A percentile compares a stretch with the other conserved stretches of the same genome.
phyloP scores from a whole-genome alignment of 2,329 filamentous ascomycete species.

The Cladophialophora exuberans region DNA sequence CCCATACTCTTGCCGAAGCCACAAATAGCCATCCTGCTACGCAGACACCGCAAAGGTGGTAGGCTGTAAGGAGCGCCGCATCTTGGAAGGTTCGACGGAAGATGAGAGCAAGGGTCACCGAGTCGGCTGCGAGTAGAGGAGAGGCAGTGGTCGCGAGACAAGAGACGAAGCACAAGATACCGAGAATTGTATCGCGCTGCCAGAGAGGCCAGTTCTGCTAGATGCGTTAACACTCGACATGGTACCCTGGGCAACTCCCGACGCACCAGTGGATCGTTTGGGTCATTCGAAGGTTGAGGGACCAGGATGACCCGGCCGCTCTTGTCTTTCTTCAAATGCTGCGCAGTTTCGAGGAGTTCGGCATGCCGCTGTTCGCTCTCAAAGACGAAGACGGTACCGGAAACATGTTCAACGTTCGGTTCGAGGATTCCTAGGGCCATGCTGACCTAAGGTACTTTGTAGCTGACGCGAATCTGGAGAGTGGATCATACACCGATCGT shows the following conservation, averaged over 20 bases:
- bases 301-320: slow-evolving; percentile 78
- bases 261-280: slow-evolving; percentile 78
- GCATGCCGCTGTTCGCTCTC: slow-evolving; percentile 28
- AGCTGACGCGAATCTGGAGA: too few species aligned
- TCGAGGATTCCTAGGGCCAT: slow-evolving; percentile 34
- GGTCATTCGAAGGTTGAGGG: slow-evolving; percentile 88
- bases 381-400: slow-evolving; percentile 34
- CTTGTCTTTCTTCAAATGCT: slow-evolving; percentile 71
- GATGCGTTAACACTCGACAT: slow-evolving; percentile 28
- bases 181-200: slow-evolving; percentile 79
- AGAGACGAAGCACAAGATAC: slow-evolving; percentile 75
- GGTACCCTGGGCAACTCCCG: too few species aligned
- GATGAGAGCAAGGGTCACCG: slow-evolving; percentile 71
- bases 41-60: slow-evolving; percentile 82
- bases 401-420: slow-evolving; percentile 29
- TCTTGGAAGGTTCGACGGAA: slow-evolving; percentile 71
- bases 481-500: too few species aligned
- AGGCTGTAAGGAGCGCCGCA: slow-evolving; percentile 81
- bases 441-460: slow-evolving; percentile 3
- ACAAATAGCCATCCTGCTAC: slow-evolving; percentile 83
- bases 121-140: slow-evolving; percentile 86
- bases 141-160: slow-evolving; percentile 84
- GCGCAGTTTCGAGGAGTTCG: slow-evolving; percentile 34
- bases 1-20: slow-evolving; percentile 85
- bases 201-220: slow-evolving; percentile 79